Evolutionary conservation across 768 basidiomycete species (phyloP).

Genomic region (Boletus eberwhitei): DNA sequence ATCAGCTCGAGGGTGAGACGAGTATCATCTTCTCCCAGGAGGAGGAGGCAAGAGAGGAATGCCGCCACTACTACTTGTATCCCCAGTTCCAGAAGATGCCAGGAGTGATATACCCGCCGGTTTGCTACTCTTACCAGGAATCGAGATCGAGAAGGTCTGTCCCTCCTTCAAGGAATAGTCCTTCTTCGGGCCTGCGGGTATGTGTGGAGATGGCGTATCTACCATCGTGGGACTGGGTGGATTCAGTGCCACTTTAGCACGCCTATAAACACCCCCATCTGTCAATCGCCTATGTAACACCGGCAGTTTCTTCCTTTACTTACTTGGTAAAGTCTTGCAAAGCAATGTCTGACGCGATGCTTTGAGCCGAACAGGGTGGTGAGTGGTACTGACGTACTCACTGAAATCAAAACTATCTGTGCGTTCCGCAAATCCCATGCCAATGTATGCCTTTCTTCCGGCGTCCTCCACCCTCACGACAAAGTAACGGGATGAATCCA

Average conservation of each 20-base stretch:
- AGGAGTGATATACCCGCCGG: slow-evolving; percentile 37
- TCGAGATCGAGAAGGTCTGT: slow-evolving; percentile 88
- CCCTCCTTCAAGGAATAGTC: slow-evolving; percentile 94
- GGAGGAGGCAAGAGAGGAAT: slow-evolving; percentile 84
- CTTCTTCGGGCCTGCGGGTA: slow-evolving; percentile 80
- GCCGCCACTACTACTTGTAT: slow-evolving; percentile 32
- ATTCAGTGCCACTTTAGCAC: slow-evolving; percentile 61
- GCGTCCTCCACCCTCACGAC: slow-evolving; percentile 87
- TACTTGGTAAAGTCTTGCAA: slow-evolving; percentile 85
- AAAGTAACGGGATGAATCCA: slow-evolving; percentile 95
- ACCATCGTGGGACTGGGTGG: slow-evolving; percentile 40
- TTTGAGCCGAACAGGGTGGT: slow-evolving; percentile 5
- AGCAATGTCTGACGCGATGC: slow-evolving; percentile 59
- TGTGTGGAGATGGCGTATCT: slow-evolving; percentile 55
- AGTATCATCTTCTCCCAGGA: slow-evolving; percentile 49
- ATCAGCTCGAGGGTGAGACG: slow-evolving; percentile 13
- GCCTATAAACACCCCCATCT: slow-evolving; percentile 36
- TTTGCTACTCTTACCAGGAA: slow-evolving; percentile 70
- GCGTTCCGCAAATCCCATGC: slow-evolving; percentile 88
- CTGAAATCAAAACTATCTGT: slow-evolving; percentile 92
- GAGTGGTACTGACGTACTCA: slow-evolving; percentile 37
- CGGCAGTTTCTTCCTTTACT: slow-evolving; percentile 4
- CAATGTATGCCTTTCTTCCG: slow-evolving; percentile 88
- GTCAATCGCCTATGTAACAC: slow-evolving; percentile 1
- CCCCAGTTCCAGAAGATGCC: slow-evolving; percentile 30